Evolutionary conservation across 257 asterid genomes (phyloP), one percentile per base, ranked within the genome.

Genomic region (Solanum medicagineum): DNA sequence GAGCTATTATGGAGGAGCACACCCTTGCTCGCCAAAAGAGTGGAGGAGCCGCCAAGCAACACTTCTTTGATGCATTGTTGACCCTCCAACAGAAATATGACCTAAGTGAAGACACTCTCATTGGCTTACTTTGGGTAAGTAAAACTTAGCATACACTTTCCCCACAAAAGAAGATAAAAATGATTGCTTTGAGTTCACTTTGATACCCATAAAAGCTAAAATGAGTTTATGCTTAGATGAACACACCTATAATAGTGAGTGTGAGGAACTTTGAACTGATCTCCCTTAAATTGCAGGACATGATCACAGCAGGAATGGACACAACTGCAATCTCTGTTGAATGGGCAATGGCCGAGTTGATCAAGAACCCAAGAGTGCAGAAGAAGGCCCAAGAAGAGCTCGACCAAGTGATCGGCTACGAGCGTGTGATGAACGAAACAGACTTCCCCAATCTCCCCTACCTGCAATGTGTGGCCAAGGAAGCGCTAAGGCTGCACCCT

Each of bases 341-440:
- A 75, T 94, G 97, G 97, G 97, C 98, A 45, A 93, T 94, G 97
- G 94, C 96, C 5, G 98, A 93, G 85, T n/a, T 94, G 89, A 89
- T 92, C 88, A 94, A 88, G 92, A 93, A 94, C 75, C 93, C 92
- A 14, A 88, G 94, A 63, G 92, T 90, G 85, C 97, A 91, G 84
- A 90, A 88, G 49, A 93, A 92, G 91, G 93, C 91, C 47, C 98
- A 93, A 44, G 94, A 94, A 57, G 98, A 93, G 87, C 92, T 93
- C 1, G 97, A 93, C 87, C 89, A 85, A 3, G 94, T 92, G 22
- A 87, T 92, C 1, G 93, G 96, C 10, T 81, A 84, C 8, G 92
- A 91, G 42, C 92, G 93, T 1, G 89, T 91, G 6, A 44, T 94
- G 85, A 89, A 91, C 9, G 97, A 94, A 81, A 86, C 74, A 42